Evolutionary conservation across 768 basidiomycete species (phyloP), one percentile per base, ranked within the genome.

Genomic region (Pleurotus djamor): DNA sequence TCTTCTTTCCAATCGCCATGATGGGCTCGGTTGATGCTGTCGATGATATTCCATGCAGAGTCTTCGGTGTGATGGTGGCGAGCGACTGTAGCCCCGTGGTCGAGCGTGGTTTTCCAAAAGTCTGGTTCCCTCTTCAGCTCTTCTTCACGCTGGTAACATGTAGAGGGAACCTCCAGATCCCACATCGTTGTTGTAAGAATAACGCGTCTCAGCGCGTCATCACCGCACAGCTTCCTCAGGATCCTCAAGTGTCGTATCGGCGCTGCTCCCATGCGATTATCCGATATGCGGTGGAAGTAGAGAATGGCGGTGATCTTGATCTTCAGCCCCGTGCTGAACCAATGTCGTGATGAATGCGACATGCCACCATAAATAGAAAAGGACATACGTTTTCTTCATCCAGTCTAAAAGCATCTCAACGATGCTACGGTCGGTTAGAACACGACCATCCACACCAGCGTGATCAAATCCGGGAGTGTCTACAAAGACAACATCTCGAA

Each of bases 41-140:
- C 21, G 1, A 28, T 3, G 3, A 28, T 28, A 3, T 28, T 3
- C 21, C 21, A 28, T 3, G 21, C 21, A 28, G 21, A 28, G 21
- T 28, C 21, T 28, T 28, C 21, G 1, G 21, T 28, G 3, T 28
- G 2, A 3, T 28, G 3, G 21, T 28, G 21, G 2, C 21, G 21
- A 28, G 21, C 21, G 21, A 28, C 48, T 16, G 17, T 50, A 1
- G 36, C 28, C 6, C 79, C 79, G 59, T 72, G 68, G n/a, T 74
- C 72, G 21, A 80, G 67, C 59, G 78, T 74, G 14, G 72, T 68
- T 60, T 76, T 74, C 75, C 82, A 83, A 64, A 76, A 80, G 43
- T 69, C 2, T 1, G 21, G 21, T 1, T 28, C 70, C 51, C 71
- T 35, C 4, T 8, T 13, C 5, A 62, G 74, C 65, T 81, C 73